Conservation (phyloP, 2,329 filamentous ascomycete species). For the Phoma herbarum region DNA sequence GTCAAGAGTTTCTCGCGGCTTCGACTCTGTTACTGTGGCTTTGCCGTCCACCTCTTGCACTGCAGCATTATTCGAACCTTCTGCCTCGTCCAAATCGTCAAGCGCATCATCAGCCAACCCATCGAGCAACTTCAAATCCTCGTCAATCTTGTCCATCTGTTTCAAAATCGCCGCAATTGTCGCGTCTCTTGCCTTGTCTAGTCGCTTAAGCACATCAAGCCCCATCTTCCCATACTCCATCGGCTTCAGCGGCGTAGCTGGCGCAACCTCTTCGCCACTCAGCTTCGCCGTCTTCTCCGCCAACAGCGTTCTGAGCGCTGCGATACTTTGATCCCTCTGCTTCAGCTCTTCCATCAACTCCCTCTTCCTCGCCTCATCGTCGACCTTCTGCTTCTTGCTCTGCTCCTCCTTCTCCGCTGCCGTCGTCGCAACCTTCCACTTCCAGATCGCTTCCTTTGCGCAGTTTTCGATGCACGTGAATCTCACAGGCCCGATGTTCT, state of each 20-base stretch:
- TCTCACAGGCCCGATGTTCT: slow-evolving; percentile 61
- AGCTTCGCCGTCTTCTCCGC: slow-evolving; percentile 53
- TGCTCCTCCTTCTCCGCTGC: slow-evolving; percentile 48
- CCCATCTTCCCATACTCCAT: slow-evolving; percentile 55
- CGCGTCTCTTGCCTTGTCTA: slow-evolving; percentile 62
- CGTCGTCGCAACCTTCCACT: slow-evolving; percentile 49
- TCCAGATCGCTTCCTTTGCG: slow-evolving; percentile 58
- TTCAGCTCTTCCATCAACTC: slow-evolving; percentile 49
- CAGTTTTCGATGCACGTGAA: slow-evolving; percentile 63
- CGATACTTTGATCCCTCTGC: slow-evolving; percentile 60
- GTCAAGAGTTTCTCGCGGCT: not conserved
- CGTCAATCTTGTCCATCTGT: slow-evolving; percentile 62
- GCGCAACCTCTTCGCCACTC: slow-evolving; percentile 32
- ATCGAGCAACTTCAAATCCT: slow-evolving; percentile 41
- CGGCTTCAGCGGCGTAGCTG: slow-evolving; percentile 42
- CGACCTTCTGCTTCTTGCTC: slow-evolving; percentile 48
- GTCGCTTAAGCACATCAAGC: slow-evolving; percentile 51
- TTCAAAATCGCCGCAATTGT: slow-evolving; percentile 62
- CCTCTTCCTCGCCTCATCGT: slow-evolving; percentile 46
- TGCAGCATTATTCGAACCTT: not conserved
- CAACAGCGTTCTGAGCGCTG: slow-evolving; percentile 57
- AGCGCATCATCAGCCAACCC: slow-evolving; percentile 19
- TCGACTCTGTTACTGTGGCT: too few species aligned
- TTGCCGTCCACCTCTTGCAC: not conserved
- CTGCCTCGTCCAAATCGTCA: not conserved